Evolutionary conservation across 2,329 filamentous ascomycete species (phyloP).

Genomic region (Alternaria sp.): DNA sequence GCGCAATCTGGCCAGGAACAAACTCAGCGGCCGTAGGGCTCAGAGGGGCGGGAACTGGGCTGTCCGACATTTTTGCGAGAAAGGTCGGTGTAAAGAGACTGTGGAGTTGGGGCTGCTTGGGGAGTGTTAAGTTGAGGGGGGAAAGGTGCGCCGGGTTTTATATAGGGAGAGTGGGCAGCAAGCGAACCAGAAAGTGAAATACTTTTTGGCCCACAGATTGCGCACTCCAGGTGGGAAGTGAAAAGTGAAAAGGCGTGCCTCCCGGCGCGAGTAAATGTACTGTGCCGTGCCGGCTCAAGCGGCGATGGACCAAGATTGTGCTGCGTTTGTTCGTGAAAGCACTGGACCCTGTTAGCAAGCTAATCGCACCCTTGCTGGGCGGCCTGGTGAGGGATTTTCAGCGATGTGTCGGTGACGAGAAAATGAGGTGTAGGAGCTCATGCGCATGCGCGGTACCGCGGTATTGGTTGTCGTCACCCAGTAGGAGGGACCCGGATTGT

Average conservation of each 20-base stretch:
- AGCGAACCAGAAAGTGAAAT: not conserved
- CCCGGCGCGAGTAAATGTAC: not conserved
- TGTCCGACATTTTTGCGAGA: not conserved
- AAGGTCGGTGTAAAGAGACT: not conserved
- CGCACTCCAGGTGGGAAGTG: not conserved
- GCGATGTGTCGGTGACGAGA: not conserved
- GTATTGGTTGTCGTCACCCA: not conserved
- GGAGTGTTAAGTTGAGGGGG: not conserved
- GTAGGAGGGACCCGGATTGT: not conserved
- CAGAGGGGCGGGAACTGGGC: not conserved
- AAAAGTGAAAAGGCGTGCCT: not conserved
- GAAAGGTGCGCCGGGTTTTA: not conserved
- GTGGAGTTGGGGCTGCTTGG: not conserved
- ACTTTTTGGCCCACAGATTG: not conserved
- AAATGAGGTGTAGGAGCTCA: not conserved
- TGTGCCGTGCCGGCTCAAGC: not conserved
- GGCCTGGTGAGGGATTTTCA: not conserved
- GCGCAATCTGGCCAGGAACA: not conserved
- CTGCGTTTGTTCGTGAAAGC: not conserved
- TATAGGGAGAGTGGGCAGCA: not conserved
- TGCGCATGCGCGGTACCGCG: not conserved
- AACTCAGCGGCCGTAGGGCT: not conserved
- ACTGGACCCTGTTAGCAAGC: not conserved
- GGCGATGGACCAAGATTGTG: not conserved
- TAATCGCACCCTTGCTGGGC: not conserved